These are phyloP conservation scores for Penicillium oxalicum DNA, from an alignment of 2,329 filamentous ascomycete genomes.

Conservation along the genomic window DNA sequence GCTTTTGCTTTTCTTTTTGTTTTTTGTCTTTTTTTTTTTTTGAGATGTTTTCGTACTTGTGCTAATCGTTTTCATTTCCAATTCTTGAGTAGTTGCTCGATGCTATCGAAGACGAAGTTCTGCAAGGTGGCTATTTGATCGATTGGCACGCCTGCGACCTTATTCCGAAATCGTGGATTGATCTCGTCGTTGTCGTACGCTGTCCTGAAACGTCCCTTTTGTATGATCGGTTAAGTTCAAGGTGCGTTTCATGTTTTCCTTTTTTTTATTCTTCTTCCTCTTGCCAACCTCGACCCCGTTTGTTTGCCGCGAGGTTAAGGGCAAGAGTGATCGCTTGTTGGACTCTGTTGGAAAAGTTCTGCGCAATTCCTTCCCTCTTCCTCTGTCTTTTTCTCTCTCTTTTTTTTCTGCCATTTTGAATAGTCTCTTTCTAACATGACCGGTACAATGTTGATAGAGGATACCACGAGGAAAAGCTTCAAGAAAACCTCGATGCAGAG, in stretches of 20 bases:
- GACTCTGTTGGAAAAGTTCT: no score
- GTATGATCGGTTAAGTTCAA: slow-evolving; percentile 73
- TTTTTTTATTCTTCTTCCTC: neutral
- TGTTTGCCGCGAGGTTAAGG: no score
- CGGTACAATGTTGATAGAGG: slow-evolving; percentile 46
- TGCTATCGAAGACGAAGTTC: slow-evolving; percentile 74
- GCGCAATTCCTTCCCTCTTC: no score
- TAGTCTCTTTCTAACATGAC: no score
- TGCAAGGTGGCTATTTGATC: slow-evolving; percentile 76
- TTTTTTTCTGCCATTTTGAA: no score
- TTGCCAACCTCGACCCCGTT: no score
- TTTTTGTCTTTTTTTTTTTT: slow-evolving; percentile 1
- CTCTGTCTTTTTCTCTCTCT: no score
- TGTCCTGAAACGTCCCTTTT: slow-evolving; percentile 68
- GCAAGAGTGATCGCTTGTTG: no score
- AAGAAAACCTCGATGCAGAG: slow-evolving; percentile 94
- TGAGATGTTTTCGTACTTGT: neutral
- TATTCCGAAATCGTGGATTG: slow-evolving; percentile 89
- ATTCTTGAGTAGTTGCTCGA: slow-evolving; percentile 61
- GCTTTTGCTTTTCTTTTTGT: neutral
- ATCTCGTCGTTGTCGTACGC: slow-evolving; percentile 85
- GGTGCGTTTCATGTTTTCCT: slow-evolving; percentile 45
- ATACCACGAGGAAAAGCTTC: slow-evolving; percentile 79
- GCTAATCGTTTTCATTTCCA: neutral
- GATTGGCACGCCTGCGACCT: slow-evolving; percentile 98